phyloP scores from a whole-genome alignment of 108 stramenopile species.

The Nannochloropsis oceanica region DNA sequence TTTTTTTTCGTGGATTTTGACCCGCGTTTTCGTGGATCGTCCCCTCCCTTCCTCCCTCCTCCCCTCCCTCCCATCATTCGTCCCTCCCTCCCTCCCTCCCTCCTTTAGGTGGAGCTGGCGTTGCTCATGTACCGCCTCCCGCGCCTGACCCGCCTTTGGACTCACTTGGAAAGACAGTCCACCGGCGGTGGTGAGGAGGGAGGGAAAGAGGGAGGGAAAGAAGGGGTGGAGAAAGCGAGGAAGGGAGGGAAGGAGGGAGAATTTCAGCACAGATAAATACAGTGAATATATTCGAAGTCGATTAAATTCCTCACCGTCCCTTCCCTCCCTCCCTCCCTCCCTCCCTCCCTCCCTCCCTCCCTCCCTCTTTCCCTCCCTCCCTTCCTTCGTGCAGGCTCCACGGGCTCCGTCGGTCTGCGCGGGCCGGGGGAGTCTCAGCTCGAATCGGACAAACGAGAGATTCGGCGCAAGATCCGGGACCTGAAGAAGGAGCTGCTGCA shows the following conservation, averaged over 20 bases:
- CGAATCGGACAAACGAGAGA: slow-evolving; percentile 77
- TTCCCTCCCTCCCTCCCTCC: not conserved
- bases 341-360: not conserved
- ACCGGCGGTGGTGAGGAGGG: slow-evolving; percentile 1
- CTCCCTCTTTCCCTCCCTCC: not conserved
- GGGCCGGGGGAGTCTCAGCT: slow-evolving; percentile 86
- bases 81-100: not conserved
- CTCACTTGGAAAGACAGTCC: slow-evolving; percentile 72
- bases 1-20: no score
- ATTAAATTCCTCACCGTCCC: not conserved
- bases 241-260: not conserved
- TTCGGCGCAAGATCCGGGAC: slow-evolving; percentile 72
- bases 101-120: slow-evolving; percentile 58
- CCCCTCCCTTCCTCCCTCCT: not conserved
- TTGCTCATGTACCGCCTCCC: slow-evolving; percentile 81
- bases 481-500: slow-evolving; percentile 45
- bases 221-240: not conserved
- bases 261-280: not conserved
- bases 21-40: no score
- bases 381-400: slow-evolving; percentile 3
- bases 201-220: not conserved
- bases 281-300: not conserved
- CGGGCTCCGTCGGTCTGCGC: slow-evolving; percentile 74
- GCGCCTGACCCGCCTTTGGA: slow-evolving; percentile 86
- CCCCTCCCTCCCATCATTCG: not conserved